Conservation (phyloP, 768 basidiomycete genomes). For the Psilocybe cyanescens region DNA sequence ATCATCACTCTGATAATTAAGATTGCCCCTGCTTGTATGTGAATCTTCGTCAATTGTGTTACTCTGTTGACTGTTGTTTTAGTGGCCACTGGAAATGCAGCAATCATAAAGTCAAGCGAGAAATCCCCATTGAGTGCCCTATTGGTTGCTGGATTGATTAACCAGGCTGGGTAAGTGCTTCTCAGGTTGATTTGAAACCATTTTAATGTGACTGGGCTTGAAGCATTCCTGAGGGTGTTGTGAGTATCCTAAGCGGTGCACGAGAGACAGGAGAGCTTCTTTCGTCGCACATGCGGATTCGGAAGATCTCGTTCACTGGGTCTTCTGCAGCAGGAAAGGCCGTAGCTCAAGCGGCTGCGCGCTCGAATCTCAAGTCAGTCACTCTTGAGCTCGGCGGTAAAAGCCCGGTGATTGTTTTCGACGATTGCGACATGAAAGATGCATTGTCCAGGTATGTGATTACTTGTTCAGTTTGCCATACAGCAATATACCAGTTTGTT, state of each 20-base stretch:
- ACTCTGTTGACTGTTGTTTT: not conserved
- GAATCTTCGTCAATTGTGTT: not conserved
- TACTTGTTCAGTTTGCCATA: too few relatives aligned
- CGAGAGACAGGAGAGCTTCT: conserved; percentile 65
- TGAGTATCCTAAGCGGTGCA: conserved; percentile 11
- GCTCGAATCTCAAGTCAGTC: conserved; percentile 73
- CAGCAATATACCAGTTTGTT: too few relatives aligned
- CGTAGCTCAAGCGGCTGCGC: conserved; percentile 68
- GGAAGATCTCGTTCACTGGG: conserved; percentile 79
- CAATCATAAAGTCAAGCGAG: conserved; percentile 55
- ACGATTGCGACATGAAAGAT: conserved; percentile 63
- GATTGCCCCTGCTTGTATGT: conserved; percentile 3
- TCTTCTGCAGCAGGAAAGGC: conserved; percentile 69
- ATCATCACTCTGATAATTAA: not conserved
- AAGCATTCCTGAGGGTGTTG: not conserved
- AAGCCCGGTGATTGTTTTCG: conserved; percentile 61
- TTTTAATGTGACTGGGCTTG: not conserved
- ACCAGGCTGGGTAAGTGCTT: conserved; percentile 62
- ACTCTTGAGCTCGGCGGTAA: conserved; percentile 76
- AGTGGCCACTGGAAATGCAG: conserved; percentile 10
- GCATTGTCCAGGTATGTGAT: conserved; percentile 40
- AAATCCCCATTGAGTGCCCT: conserved; percentile 44
- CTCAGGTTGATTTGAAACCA: too few relatives aligned
- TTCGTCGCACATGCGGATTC: conserved; percentile 59
- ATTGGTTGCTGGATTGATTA: not conserved